Evolutionary conservation across 331 rosid genomes (phyloP).

Genomic region (Malus hybrid): DNA sequence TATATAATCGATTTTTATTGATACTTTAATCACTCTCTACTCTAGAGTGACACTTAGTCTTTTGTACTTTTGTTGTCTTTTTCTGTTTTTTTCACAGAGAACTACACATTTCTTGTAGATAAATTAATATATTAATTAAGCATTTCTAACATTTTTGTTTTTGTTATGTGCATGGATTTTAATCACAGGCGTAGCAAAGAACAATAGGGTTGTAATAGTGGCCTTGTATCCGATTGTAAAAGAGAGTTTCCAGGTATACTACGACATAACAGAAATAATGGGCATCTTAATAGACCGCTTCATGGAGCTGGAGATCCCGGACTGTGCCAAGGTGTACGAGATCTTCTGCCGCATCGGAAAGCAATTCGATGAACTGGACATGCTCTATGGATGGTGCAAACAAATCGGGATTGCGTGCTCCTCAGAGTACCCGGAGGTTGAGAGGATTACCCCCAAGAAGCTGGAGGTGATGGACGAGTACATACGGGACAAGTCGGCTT

Average conservation of each 20-base stretch:
- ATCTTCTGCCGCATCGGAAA: constrained; percentile 71
- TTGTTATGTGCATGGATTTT: neutral
- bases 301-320: constrained; percentile 45
- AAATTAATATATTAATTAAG: neutral
- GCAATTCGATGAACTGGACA: constrained; percentile 73
- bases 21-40: neutral
- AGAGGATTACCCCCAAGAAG: constrained; percentile 58
- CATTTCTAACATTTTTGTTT: neutral
- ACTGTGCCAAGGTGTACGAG: constrained; percentile 60
- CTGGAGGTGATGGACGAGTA: constrained; percentile 77
- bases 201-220: constrained; percentile 60
- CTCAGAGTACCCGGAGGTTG: constrained; percentile 77
- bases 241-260: constrained; percentile 67
- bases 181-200: constrained; percentile 60
- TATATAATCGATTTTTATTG: too few relatives aligned
- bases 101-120: neutral
- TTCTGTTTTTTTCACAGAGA: neutral
- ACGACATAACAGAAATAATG: constrained; percentile 57
- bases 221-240: constrained; percentile 64
- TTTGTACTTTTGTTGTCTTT: too few relatives aligned
- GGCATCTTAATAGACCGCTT: constrained; percentile 54
- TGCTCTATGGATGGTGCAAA: constrained; percentile 61
- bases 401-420: constrained; percentile 59
- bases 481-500: constrained; percentile 48
- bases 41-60: neutral